Base-by-base conservation (phyloP, 2,329 filamentous ascomycete species). In the Lasiodiplodia sp. region DNA sequence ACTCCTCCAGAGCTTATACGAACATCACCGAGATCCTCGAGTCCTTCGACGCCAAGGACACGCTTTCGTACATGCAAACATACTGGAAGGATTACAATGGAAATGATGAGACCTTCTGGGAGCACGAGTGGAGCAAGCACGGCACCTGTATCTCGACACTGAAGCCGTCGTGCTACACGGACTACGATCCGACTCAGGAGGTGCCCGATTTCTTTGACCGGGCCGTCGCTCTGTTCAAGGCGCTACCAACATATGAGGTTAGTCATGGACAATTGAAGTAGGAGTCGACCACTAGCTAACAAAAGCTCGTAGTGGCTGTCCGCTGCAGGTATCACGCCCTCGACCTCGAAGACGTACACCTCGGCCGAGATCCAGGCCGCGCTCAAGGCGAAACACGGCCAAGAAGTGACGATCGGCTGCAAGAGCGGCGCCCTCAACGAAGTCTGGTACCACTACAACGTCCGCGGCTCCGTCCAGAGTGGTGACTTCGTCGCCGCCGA, bases 101-200 rank as follows among this genome's bases (percentile, higher is more conserved):
- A 68, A 79, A 88, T 52, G 87, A 91, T 71, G 86, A 90, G 73
- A 80, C 79, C 12, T 87, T 92, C 73, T 92, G 90, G 90, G 84
- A 87, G 73, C 89, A 91, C 78, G 90, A 92, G 75, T 92, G 89
- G 86, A 84, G 85, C 77, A 92, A 91, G 77, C 90, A 92, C 77
- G 91, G 91, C 38, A 92, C 90, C 14, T 92, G 91, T 80, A 88
- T 92, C 74, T 89, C 87, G 75, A 92, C 91, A 0, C 85, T 92
- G 56, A 80, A 89, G 2, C 86, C 89, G 0, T 75, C 80, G 23
- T 92, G 91, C 83, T 92, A 92, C 80, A 81, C 82, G 47, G 80
- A 85, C 68, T 86, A 86, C 73, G 78, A 83, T 67, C 78, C 85
- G 0, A 86, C 86, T 12, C 84, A 91, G 70, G 91, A 93, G 74